Percentiles rank a stretch among this genome's conserved stretches.
These are phyloP conservation scores for Singerocomus inundabilis DNA, from an alignment of 1,284 basidiomycete genomes.

Conservation along the genomic window DNA sequence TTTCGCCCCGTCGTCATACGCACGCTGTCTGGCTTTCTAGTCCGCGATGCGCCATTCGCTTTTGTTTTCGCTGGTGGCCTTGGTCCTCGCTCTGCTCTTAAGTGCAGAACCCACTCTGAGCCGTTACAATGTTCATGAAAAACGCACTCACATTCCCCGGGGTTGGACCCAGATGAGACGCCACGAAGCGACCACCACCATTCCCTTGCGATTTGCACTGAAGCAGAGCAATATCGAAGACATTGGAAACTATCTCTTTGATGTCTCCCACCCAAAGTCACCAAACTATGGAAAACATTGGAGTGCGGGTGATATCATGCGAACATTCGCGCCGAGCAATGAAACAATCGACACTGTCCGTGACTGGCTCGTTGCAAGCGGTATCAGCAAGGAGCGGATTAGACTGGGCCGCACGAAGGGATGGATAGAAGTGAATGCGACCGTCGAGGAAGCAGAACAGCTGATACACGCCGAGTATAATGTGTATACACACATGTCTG, in stretches of 20 bases:
- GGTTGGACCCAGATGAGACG: conserved; percentile 34
- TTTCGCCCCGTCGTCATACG: too few species aligned
- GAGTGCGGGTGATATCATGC: conserved; percentile 36
- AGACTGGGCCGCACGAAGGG: conserved; percentile 26
- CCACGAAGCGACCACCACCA: conserved; percentile 24
- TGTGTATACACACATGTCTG: conserved; percentile 40
- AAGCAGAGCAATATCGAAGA: conserved; percentile 39
- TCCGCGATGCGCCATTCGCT: too few species aligned
- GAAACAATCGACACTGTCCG: conserved; percentile 39
- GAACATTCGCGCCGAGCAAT: conserved; percentile 40
- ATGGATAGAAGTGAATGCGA: conserved; percentile 42
- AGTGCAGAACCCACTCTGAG: conserved; percentile 4
- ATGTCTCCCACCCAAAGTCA: conserved; percentile 44
- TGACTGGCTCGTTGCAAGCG: conserved; percentile 38
- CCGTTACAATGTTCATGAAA: conserved; percentile 31
- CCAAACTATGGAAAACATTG: conserved; percentile 45
- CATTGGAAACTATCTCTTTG: conserved; percentile 37
- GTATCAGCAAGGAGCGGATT: conserved; percentile 26
- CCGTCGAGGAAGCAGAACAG: conserved; percentile 41
- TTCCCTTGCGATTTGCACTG: conserved; percentile 43
- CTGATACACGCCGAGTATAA: conserved; percentile 44
- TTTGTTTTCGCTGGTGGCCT: conserved; percentile 5
- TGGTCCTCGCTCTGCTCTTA: conserved; percentile 15
- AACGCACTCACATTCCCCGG: conserved; percentile 29
- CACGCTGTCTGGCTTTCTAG: too few species aligned